phyloP scores from a whole-genome alignment of 169 alveolate genomes.

The Neospora caninum region DNA sequence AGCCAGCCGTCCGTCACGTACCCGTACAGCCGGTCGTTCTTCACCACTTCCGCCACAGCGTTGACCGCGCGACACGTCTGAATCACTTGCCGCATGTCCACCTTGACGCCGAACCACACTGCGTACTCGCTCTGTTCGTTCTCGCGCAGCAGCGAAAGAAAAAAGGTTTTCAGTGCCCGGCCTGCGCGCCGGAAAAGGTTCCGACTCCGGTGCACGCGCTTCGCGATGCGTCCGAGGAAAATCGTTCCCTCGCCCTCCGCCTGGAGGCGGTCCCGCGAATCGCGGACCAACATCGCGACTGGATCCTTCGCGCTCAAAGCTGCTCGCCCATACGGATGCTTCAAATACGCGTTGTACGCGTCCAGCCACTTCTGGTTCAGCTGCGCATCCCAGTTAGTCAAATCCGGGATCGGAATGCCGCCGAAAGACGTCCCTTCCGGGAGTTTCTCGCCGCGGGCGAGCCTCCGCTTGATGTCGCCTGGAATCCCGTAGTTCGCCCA shows the following conservation, averaged over 20 bases:
- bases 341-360: conserved; percentile 17
- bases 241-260: conserved; percentile 36
- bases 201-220: not conserved
- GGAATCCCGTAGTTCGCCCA: conserved; percentile 54
- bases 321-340: conserved; percentile 53
- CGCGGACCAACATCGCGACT: conserved; percentile 27
- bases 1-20: conserved; percentile 40
- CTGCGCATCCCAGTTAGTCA: conserved; percentile 50
- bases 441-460: conserved; percentile 33
- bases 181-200: not conserved
- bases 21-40: conserved; percentile 18
- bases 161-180: conserved; percentile 18
- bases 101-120: conserved; percentile 51
- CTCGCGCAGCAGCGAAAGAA: conserved; percentile 37
- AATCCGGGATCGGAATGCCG: conserved; percentile 30
- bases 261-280: conserved; percentile 22
- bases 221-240: conserved; percentile 44
- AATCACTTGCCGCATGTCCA: not conserved
- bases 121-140: conserved; percentile 43
- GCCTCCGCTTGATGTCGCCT: not conserved
- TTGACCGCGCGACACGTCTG: conserved; percentile 9
- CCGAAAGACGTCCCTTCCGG: conserved; percentile 16
- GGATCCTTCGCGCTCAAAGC: conserved; percentile 43
- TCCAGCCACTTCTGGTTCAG: conserved; percentile 37
- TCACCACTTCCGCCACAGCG: conserved; percentile 36